Evolutionary conservation across 495 filamentous ascomycete species (phyloP).

Genomic region (Penicillium silybi): DNA sequence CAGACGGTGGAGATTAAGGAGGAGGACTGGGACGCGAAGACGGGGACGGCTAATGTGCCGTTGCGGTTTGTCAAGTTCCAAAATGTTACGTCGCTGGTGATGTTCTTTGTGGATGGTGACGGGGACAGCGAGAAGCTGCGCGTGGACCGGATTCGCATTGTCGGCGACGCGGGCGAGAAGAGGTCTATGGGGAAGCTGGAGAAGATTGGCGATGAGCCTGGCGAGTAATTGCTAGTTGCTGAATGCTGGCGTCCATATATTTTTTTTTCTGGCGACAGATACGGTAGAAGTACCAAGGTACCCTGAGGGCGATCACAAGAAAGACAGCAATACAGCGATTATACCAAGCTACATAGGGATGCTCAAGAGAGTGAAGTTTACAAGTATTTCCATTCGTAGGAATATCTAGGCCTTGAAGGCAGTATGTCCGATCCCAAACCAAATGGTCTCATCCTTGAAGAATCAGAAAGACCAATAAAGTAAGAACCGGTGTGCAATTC

Average conservation of each 20-base stretch:
- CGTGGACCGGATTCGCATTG: conserved; percentile 76
- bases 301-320: not conserved
- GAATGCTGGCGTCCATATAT: not conserved
- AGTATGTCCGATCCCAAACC: conserved; percentile 49
- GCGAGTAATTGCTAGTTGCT: conserved; percentile 42
- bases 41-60: conserved; percentile 76
- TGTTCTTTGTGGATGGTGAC: conserved; percentile 89
- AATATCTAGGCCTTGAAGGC: not conserved
- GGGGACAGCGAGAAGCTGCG: conserved; percentile 81
- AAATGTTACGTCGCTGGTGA: conserved; percentile 75
- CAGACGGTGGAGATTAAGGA: conserved; percentile 70
- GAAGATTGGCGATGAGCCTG: conserved; percentile 81
- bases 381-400: not conserved
- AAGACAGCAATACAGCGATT: not conserved
- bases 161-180: conserved; percentile 93
- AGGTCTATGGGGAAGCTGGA: conserved; percentile 89
- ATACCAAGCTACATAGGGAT: not conserved
- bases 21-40: conserved; percentile 79
- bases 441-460: conserved; percentile 45
- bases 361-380: not conserved
- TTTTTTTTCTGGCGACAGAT: not conserved
- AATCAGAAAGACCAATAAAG: conserved; percentile 47
- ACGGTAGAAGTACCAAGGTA: not conserved
- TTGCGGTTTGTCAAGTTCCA: conserved; percentile 97
- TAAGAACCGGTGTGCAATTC: conserved; percentile 58